These are phyloP conservation scores for Claviceps sp. DNA, from an alignment of 2,329 filamentous ascomycete species.

Conservation along the genomic window DNA sequence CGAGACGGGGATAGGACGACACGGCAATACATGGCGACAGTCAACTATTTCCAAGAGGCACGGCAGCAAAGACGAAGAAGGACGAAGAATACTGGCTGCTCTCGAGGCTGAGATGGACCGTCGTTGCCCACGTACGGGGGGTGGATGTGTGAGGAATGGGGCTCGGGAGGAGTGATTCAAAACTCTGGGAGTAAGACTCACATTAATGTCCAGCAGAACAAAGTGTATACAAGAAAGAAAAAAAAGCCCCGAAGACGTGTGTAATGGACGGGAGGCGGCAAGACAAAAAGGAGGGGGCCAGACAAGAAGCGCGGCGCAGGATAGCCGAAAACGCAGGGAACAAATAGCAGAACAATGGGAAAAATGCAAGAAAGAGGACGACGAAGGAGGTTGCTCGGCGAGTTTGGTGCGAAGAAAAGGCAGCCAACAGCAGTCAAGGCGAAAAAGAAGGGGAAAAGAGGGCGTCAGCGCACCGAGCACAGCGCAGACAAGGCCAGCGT, in stretches of 20 bases:
- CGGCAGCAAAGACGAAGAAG: not conserved
- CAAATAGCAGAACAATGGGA: not conserved
- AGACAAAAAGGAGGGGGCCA: not conserved
- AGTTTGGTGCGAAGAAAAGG: not conserved
- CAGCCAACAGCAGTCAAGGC: not conserved
- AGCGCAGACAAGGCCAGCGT: not conserved
- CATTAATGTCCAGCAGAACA: conserved; percentile 21
- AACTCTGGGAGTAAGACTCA: conserved; percentile 14
- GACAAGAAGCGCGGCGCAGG: not conserved
- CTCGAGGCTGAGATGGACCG: not conserved
- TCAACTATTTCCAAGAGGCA: not conserved
- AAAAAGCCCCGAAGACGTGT: not conserved
- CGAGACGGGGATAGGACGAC: not conserved
- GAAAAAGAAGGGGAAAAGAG: not conserved
- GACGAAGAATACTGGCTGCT: not conserved
- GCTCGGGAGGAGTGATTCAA: conserved; percentile 6
- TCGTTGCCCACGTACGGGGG: not conserved
- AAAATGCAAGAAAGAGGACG: not conserved
- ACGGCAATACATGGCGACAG: too few species aligned
- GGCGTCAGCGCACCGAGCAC: not conserved
- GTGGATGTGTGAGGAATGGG: conserved; percentile 11
- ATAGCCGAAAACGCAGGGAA: not conserved
- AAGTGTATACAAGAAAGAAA: not conserved
- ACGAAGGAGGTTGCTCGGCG: not conserved
- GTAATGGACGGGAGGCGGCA: not conserved